Conservation (phyloP, 768 basidiomycete species). For the Xerocomellus amylosporus region DNA sequence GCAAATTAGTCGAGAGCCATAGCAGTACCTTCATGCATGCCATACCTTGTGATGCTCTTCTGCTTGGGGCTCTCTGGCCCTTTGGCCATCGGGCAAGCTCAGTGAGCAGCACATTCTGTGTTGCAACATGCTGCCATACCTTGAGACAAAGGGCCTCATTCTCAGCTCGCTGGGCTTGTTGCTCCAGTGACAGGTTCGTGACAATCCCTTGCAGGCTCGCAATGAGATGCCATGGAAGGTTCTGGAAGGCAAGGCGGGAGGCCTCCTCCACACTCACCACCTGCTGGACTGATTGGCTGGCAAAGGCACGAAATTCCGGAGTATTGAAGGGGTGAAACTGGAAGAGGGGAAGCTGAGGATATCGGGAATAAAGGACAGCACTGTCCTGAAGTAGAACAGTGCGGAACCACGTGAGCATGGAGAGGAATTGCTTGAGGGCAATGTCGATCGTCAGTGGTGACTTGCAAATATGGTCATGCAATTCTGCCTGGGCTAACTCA, state of each 20-base stretch:
- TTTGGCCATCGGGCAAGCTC: background rate
- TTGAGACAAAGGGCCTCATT: background rate
- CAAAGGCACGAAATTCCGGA: background rate
- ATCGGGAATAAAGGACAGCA: constrained; percentile 25
- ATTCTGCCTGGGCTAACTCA: background rate
- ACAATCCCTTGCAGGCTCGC: background rate
- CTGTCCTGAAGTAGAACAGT: constrained; percentile 36
- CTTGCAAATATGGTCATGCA: background rate
- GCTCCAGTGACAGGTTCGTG: background rate
- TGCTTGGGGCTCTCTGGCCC: background rate
- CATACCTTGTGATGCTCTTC: background rate
- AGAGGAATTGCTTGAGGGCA: constrained; percentile 29
- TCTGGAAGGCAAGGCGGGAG: constrained; percentile 13
- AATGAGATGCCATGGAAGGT: constrained; percentile 20
- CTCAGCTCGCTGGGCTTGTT: background rate
- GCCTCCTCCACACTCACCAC: constrained; percentile 18
- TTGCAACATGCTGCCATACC: background rate
- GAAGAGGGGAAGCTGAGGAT: constrained; percentile 27
- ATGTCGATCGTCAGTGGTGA: constrained; percentile 7
- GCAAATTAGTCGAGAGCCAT: no score
- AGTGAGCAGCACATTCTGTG: background rate
- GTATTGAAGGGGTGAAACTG: constrained; percentile 29
- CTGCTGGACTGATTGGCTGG: background rate
- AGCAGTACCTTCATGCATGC: no score
- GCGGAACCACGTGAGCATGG: constrained; percentile 24